Evolutionary conservation across 306 rosid genomes (phyloP).

Genomic region (Fagus crenata): DNA sequence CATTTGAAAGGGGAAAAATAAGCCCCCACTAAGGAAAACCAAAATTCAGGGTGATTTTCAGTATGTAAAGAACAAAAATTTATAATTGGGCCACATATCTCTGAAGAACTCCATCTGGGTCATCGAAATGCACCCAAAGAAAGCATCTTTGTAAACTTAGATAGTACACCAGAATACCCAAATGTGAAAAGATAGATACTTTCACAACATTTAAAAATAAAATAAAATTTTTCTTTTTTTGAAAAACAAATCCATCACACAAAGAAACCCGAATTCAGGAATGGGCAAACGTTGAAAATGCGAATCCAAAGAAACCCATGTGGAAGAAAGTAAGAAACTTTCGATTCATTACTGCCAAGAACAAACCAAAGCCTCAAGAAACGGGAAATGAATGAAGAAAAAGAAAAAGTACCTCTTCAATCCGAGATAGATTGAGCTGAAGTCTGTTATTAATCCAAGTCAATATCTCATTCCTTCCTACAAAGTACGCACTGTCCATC

Average conservation of each 20-base stretch:
- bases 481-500: constrained; percentile 95
- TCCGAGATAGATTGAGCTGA: constrained; percentile 82
- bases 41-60: neutral
- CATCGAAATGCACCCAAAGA: neutral
- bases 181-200: neutral
- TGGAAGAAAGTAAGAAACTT: constrained; percentile 21
- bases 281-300: neutral
- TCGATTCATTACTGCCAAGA: constrained; percentile 3
- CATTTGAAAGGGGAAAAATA: neutral
- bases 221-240: neutral
- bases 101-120: neutral
- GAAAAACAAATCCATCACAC: neutral
- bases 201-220: neutral
- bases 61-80: neutral
- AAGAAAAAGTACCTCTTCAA: constrained; percentile 66
- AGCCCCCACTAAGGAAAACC: neutral
- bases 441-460: constrained; percentile 88
- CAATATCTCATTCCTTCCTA: constrained; percentile 90
- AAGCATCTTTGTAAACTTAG: neutral
- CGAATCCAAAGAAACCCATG: constrained; percentile 12
- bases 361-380: constrained; percentile 1
- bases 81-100: neutral
- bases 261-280: neutral
- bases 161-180: neutral
- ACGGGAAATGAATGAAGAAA: constrained; percentile 6